Base-by-base conservation (phyloP, 495 filamentous ascomycete genomes). In the Aspergillus nidulans region DNA sequence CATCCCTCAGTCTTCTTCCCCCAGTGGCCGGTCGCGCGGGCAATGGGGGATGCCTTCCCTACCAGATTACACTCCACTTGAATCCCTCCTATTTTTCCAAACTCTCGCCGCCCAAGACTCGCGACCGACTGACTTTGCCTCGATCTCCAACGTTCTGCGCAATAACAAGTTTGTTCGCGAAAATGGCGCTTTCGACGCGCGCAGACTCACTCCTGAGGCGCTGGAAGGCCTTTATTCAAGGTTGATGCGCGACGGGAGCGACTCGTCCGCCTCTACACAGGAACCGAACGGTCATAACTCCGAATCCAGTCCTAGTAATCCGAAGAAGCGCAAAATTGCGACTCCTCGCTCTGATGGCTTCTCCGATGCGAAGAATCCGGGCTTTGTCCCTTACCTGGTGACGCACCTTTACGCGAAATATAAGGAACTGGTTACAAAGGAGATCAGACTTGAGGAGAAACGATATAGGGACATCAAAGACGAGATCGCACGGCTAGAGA, bases 51-150 rank as follows among this genome's bases (percentile, higher is more conserved):
- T 78, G 77, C 74, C 78, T 77, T 71, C 75, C 65, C 68, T 83
- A 67, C 78, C 79, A 59, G 71, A 80, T 58, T 92, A 91, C 71
- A 92, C 91, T 56, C 86, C 87, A 49, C 87, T 96, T 74, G 92
- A 97, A 78, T 85, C 82, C 30, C 80, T 97, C 18, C 81, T 97
- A 52, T 82, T 98, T 57, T 94, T 96, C 72, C 91, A 95, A 70
- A 85, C 87, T 9, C 82, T 98, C 43, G 80, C 81, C 44, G 69
- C 79, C 36, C 78, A 85, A 66, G 87, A 88, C 62, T 72, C 81
- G 53, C 77, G 84, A 42, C 75, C 81, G 16, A 60, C 81, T 41
- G 83, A 79, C 50, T 97, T 97, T 67, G 70, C 68, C 42, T 76
- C 75, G 39, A 89, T 96, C 53, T 92, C 92, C 48, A 78, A 87